phyloP scores from a whole-genome alignment of 306 rosid genomes.

The Psophocarpus tetragonolobus region DNA sequence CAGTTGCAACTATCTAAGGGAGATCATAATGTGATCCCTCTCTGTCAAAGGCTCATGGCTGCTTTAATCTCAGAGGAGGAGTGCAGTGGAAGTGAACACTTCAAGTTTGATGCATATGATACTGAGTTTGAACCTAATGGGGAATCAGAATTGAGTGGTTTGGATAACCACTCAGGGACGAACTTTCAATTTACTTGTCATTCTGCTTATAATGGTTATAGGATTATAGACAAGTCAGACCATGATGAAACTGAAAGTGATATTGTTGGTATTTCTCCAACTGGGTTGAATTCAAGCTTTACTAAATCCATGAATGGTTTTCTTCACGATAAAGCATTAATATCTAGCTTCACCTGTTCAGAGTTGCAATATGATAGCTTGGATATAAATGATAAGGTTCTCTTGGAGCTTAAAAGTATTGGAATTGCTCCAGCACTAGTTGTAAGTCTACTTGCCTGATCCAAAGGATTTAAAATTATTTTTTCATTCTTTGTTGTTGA shows the following conservation, averaged over 20 bases:
- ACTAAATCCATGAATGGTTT: constrained; percentile 61
- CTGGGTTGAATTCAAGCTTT: constrained; percentile 50
- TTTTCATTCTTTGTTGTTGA: constrained; percentile 18
- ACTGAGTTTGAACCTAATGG: constrained; percentile 67
- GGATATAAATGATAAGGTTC: constrained; percentile 77
- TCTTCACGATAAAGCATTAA: constrained; percentile 50
- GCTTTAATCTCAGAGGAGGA: constrained; percentile 90
- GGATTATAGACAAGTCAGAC: constrained; percentile 49
- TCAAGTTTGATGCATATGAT: constrained; percentile 56
- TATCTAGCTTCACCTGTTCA: constrained; percentile 56
- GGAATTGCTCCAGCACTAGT: constrained; percentile 74
- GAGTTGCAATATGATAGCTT: constrained; percentile 73
- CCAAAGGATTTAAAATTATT: background rate
- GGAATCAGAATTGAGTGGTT: constrained; percentile 57
- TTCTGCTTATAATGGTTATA: constrained; percentile 66
- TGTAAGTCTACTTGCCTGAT: constrained; percentile 56
- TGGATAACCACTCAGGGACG: constrained; percentile 48
- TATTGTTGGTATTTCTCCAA: constrained; percentile 44
- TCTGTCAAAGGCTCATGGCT: constrained; percentile 86
- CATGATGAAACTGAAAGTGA: constrained; percentile 59
- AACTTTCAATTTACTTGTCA: constrained; percentile 65
- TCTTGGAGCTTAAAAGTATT: constrained; percentile 89
- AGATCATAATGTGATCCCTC: constrained; percentile 66
- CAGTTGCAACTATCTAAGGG: constrained; percentile 52
- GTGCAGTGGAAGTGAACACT: constrained; percentile 64